phyloP scores from a whole-genome alignment of 306 rosid species.

The Castanea sativa region DNA sequence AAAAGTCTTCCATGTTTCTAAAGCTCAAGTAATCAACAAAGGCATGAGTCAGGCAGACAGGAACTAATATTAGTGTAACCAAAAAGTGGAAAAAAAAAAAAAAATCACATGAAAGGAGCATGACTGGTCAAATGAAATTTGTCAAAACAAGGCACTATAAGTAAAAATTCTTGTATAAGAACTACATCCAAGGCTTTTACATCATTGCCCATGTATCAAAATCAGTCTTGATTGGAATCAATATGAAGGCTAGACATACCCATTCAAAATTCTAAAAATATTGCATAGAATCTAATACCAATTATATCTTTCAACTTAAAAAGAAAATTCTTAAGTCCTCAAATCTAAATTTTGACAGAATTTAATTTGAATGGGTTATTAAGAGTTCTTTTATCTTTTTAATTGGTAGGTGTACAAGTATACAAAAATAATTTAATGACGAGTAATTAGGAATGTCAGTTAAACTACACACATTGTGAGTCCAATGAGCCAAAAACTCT shows the following conservation, averaged over 20 bases:
- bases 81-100: background rate
- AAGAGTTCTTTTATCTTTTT: background rate
- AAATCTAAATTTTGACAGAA: background rate
- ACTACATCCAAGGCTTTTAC: background rate
- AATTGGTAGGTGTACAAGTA: background rate
- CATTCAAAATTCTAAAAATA: background rate
- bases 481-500: background rate
- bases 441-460: background rate
- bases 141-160: background rate
- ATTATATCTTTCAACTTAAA: background rate
- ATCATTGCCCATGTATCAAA: background rate
- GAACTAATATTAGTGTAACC: background rate
- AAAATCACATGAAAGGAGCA: background rate
- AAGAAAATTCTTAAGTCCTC: background rate
- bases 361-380: background rate
- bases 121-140: background rate
- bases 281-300: background rate
- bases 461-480: background rate
- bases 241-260: background rate
- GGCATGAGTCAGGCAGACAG: background rate
- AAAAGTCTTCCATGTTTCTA: constrained; percentile 23
- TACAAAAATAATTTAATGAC: background rate
- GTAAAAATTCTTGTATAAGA: background rate
- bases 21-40: background rate
- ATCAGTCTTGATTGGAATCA: background rate